These are phyloP conservation scores for Solanum pimpinellifolium DNA, from an alignment of 257 asterid genomes.

Conservation along the genomic window DNA sequence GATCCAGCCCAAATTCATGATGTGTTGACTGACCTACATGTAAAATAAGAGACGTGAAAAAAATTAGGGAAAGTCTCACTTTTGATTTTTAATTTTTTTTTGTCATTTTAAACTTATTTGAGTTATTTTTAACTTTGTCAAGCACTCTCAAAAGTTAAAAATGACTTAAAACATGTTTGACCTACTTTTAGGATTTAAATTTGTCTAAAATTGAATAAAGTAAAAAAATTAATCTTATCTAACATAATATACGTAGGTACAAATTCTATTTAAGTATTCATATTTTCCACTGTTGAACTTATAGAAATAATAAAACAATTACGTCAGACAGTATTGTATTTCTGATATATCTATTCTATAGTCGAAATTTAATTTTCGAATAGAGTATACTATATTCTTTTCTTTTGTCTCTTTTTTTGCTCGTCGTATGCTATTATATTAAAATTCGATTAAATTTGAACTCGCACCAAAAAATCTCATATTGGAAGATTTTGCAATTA, in stretches of 20 bases:
- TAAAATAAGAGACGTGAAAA: too few relatives aligned
- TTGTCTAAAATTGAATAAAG: too few relatives aligned
- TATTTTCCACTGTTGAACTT: neutral
- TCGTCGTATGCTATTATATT: fast-evolving
- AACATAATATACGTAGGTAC: neutral
- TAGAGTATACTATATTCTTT: neutral
- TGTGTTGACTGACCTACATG: neutral
- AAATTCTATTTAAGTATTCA: neutral
- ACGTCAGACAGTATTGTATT: neutral
- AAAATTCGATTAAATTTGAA: too few relatives aligned
- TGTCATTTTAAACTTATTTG: too few relatives aligned
- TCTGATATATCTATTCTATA: too few relatives aligned
- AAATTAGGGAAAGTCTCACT: neutral
- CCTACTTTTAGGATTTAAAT: too few relatives aligned
- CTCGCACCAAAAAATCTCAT: too few relatives aligned
- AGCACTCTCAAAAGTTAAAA: neutral
- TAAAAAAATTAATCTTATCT: too few relatives aligned
- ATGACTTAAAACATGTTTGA: too few relatives aligned
- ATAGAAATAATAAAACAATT: neutral
- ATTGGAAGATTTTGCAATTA: neutral
- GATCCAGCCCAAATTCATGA: neutral
- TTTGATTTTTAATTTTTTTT: neutral
- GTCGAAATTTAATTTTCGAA: too few relatives aligned
- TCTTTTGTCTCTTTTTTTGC: too few relatives aligned
- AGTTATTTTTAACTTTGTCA: neutral